Base-by-base conservation (phyloP, 768 basidiomycete species). In the Suillus subalutaceus region DNA sequence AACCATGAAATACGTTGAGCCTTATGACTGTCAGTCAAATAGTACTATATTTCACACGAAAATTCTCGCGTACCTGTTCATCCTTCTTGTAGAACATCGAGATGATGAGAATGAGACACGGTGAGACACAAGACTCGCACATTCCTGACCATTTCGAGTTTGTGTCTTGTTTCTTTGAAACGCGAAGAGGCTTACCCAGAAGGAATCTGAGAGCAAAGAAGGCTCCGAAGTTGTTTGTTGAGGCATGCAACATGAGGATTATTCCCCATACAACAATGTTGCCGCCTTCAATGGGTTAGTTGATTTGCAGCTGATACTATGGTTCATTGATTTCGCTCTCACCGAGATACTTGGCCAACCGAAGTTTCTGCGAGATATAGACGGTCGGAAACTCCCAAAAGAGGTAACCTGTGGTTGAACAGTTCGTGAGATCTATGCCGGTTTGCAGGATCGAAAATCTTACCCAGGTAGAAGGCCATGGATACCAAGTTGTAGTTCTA, bases 1-100 rank as follows among this genome's bases (percentile, higher is more conserved):
- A 90, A 90, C 82, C 84, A 88, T 5, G 86, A 84, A 20, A 90
- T 85, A 8, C 88, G 81, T n/a, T 78, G 81, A 0, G 85, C 87
- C 84, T 88, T 26, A 46, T 23, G 30, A 4, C 37, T 30, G 12
- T 72, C 20, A 74, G 66, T 59, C 26, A 41, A 38, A 38, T 30
- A 38, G 50, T 32, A 59, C 52, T 52, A 9, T 18, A 16, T 48
- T 23, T 38, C n/a, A 5, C 5, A 23, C 23, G 6, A 30, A 9
- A 20, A 43, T 23, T 7, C 20, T 55, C 20, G 9, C 69, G 40
- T 55, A 81, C 84, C 79, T 90, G 88, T 69, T 89, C 88, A 61
- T 87, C 79, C 75, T 89, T 89, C 79, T 85, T 87, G 77, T 89
- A 90, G 71, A 89, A 90, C 84, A 88, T 87, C 13, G 86, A 84